Base-by-base conservation (phyloP, 305 asterid species). In the Fraxinus platypoda region DNA sequence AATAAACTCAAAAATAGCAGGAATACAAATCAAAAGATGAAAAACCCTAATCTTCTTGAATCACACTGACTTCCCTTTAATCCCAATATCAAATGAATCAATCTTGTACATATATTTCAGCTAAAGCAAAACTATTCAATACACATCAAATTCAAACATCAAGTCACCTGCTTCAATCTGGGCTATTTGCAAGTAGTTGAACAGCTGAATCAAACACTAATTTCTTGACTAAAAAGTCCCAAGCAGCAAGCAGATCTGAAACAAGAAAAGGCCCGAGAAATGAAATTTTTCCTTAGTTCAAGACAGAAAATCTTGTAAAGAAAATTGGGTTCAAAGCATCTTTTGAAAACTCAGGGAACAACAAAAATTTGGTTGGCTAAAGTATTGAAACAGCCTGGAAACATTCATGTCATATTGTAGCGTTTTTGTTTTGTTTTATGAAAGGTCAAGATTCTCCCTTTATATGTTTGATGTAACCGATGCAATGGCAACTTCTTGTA, bases 231-330 rank as follows among this genome's bases (percentile, higher is more conserved):
- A 80, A 73, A 57, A 75, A 75, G 21, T 15, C 72, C 70, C 74
- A 49, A 80, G 46, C 80, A 84, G 62, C 52, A 72, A 84, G 83
- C 86, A 89, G 94, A 92, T 92, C 94, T 86, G 88, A 77, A 64
- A 81, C 83, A 78, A 73, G 19, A 62, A 70, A 17, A 43, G 4
- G 35, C 25, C 66, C 74, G 78, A 38, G 38, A 41, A 57, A 54
- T 64, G 54, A 52, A 71, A 71, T 4, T 71, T 28, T 71, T 31
- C 34, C 34, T 8, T 25, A 64, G 73, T 9, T 52, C 37, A 7
- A 21, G 31, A 68, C 30, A 1, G 25, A 11, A 9, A 26, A 74
- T 25, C 1, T 46, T 26, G 38, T 34, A 57, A 33, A 71, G 25
- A 54, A 54, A 41, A 81, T 59, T 26, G 34, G 74, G 64, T 9